These are phyloP conservation scores for Fusarium sp. DNA, from an alignment of 2,329 filamentous ascomycete species.

Conservation along the genomic window DNA sequence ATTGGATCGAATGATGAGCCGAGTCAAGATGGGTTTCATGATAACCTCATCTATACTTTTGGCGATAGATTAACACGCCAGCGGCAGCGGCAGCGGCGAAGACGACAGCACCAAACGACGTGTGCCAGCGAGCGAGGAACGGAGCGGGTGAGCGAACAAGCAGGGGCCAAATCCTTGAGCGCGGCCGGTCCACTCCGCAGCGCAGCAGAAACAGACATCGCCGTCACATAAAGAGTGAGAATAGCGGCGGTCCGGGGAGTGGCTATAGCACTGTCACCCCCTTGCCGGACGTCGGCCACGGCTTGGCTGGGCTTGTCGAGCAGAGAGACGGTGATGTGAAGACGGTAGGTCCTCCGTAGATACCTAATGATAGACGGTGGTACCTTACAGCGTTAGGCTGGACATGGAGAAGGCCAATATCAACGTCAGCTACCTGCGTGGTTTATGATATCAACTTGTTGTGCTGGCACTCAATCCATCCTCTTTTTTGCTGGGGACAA, in stretches of 20 bases:
- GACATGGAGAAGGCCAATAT: neutral
- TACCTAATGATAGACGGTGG: slow-evolving; percentile 21
- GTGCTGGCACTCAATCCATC: slow-evolving; percentile 18
- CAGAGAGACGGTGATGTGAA: slow-evolving; percentile 25
- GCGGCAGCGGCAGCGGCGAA: slow-evolving; percentile 6
- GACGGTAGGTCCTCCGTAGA: slow-evolving; percentile 10
- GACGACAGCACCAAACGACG: slow-evolving; percentile 6
- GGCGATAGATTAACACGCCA: slow-evolving; percentile 20
- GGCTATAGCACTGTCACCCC: neutral
- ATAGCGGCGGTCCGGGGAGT: slow-evolving; percentile 21
- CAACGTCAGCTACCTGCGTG: slow-evolving; percentile 12
- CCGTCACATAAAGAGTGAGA: slow-evolving; percentile 32
- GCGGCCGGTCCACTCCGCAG: slow-evolving; percentile 33
- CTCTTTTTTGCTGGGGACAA: slow-evolving; percentile 34
- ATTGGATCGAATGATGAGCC: slow-evolving; percentile 39
- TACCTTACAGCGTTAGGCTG: slow-evolving; percentile 21
- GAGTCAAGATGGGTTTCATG: slow-evolving; percentile 31
- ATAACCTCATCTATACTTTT: slow-evolving; percentile 34
- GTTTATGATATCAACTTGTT: slow-evolving; percentile 26
- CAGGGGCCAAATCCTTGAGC: slow-evolving; percentile 33
- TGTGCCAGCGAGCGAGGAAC: slow-evolving; percentile 24
- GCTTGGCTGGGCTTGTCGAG: neutral
- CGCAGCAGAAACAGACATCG: slow-evolving; percentile 25
- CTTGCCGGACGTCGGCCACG: slow-evolving; percentile 2
- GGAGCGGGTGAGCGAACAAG: slow-evolving; percentile 26